phyloP scores from a whole-genome alignment of 2,329 filamentous ascomycete species.

The Colletotrichum navitas region DNA sequence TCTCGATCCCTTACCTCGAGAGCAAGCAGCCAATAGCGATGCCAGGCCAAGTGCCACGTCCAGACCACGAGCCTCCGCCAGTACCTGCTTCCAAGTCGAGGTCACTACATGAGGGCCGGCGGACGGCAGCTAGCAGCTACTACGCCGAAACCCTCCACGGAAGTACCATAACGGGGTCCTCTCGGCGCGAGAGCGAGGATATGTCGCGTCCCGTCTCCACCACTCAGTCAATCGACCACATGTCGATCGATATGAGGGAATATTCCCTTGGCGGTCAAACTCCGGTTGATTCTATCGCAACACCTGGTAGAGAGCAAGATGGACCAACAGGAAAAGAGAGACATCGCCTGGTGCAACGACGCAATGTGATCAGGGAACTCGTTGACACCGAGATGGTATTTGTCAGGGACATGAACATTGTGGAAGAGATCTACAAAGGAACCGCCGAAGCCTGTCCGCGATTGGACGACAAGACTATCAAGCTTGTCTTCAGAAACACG shows the following conservation, averaged over 20 bases:
- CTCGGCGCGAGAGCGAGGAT: constrained; percentile 61
- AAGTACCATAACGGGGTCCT: constrained; percentile 57
- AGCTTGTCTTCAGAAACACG: constrained; percentile 91
- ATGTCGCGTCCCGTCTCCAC: constrained; percentile 58
- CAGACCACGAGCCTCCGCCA: constrained; percentile 65
- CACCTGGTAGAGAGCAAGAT: constrained; percentile 54
- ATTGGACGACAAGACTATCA: constrained; percentile 86
- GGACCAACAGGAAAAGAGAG: constrained; percentile 66
- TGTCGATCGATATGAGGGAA: constrained; percentile 60
- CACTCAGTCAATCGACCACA: constrained; percentile 60
- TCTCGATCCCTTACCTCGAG: constrained; percentile 60
- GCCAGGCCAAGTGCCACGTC: constrained; percentile 51
- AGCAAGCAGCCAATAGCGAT: constrained; percentile 47
- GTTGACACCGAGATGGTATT: constrained; percentile 94
- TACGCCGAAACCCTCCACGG: constrained; percentile 58
- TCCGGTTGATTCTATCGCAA: constrained; percentile 53
- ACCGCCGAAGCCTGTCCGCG: constrained; percentile 86
- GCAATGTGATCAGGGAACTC: constrained; percentile 89
- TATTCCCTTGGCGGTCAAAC: constrained; percentile 54
- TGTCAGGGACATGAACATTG: constrained; percentile 95
- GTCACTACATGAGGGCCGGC: constrained; percentile 45
- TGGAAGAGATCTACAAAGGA: constrained; percentile 97
- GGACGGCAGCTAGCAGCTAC: constrained; percentile 55
- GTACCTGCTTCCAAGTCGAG: constrained; percentile 53
- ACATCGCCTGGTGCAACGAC: constrained; percentile 82